Percentiles rank a stretch among this genome's conserved stretches.
Evolutionary conservation across 495 filamentous ascomycete species (phyloP).

Genomic region (Penicillium egyptiacum): DNA sequence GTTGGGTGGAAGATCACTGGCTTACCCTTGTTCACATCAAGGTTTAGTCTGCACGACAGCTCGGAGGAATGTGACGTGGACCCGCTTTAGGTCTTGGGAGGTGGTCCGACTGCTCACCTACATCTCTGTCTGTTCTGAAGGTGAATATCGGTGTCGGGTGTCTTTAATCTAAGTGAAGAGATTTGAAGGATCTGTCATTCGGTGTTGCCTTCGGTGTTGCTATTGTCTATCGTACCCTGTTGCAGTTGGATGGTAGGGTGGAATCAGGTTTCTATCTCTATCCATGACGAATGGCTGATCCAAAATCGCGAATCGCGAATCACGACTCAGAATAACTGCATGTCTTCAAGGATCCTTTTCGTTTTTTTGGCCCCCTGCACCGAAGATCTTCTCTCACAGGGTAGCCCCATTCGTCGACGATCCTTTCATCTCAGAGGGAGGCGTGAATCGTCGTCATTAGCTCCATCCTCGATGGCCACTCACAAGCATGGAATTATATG

Average conservation of each 20-base stretch:
- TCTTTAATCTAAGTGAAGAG: neutral
- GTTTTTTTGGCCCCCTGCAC: neutral
- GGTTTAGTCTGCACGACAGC: neutral
- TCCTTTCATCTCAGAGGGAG: neutral
- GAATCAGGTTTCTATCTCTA: neutral
- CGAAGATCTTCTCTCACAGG: neutral
- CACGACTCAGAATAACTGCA: neutral
- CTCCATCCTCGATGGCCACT: slow-evolving; percentile 6
- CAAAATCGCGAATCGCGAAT: neutral
- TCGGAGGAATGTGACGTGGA: slow-evolving; percentile 13
- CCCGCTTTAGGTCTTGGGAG: neutral
- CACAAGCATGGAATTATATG: neutral
- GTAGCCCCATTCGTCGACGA: slow-evolving; percentile 1
- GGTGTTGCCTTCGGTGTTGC: neutral
- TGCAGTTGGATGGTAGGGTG: neutral
- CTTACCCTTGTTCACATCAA: neutral
- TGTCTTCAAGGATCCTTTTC: neutral
- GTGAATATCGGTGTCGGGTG: neutral
- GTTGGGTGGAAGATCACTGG: neutral
- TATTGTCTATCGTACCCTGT: neutral
- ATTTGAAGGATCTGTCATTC: neutral
- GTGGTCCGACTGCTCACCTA: neutral
- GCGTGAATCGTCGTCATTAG: neutral
- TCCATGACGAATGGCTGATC: neutral
- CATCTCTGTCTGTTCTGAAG: neutral